Evolutionary conservation across 495 filamentous ascomycete species (phyloP), one percentile per base, ranked within the genome.

Genomic region (Trichoderma orchidacearum): DNA sequence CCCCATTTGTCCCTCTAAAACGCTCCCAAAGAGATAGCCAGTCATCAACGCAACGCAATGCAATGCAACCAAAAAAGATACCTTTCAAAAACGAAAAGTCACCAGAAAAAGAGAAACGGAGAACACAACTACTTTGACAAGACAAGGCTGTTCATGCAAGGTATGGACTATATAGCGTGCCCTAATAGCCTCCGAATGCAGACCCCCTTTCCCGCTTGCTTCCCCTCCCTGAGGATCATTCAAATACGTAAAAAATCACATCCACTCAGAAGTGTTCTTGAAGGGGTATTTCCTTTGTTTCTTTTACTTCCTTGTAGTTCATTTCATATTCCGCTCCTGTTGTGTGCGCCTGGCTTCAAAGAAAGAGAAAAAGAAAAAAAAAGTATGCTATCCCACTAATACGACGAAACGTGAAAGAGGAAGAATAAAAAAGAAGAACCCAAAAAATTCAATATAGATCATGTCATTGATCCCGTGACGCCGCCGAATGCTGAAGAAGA

Each of bases 351-450:
- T 52, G 34, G 66, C 66, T 58, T 66, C 60, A 45, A 51, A 62
- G 61, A 61, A 63, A 61, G 63, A 62, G 63, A 62, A 67, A 35
- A 32, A 35, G 38, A 64, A 64, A 59, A 59, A 11, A 32, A 67
- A 61, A 48, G 13, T 7, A 48, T 48, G 41, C 41, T 48, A 25
- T 25, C 41, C 41, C 41, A 48, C 36, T 25, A 45, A 3, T 23
- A 48, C 23, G 13, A 48, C 18, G 36, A 45, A 5, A 45, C 5
- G 23, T 21, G 36, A 48, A 48, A 23, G 21, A 28, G 34, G 17
- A 15, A 36, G 34, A 36, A 2, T n/a, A 48, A 13, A 48, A 48
- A 48, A 23, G 27, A 45, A 18, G 21, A n/a, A 25, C 21, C n/a
- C n/a, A n/a, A n/a, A 48, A 48, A 48, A 48, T 48, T 48, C 41